Evolutionary conservation across 371 early-diverging fungal species (phyloP), one percentile per base, ranked within the genome.

Genomic region (Umbelopsis sp.): DNA sequence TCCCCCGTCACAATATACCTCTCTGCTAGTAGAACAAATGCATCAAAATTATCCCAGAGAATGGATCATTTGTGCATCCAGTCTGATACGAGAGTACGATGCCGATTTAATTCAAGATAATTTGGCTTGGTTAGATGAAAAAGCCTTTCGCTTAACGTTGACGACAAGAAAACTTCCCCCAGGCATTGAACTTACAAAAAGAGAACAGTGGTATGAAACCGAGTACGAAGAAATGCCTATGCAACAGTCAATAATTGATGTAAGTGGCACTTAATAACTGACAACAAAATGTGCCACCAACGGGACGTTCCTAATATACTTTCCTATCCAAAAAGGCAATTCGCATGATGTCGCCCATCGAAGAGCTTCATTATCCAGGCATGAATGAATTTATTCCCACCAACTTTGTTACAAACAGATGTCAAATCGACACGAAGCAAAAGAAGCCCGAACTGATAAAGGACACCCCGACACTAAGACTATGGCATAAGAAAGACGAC

Each of bases 401-500:
- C 7, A 76, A 81, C 14, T 80, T 88, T 45, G 86, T 88, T 52
- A 80, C 83, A 0, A 70, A 79, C 46, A 82, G 84, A 68, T 53
- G 72, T 14, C 65, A 69, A 32, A 77, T 86, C 3, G 67, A 70
- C 14, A 71, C 72, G 24, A 83, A 79, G 18, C 67, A 74, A n/a
- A 77, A 44, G 0, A 81, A 78, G 7, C 92, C 91, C 29, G 63
- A 75, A 16, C 74, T 92, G 66, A 83, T 93, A 35, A 77, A 82
- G 65, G 93, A 95, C 37, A 87, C 87, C 20, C 76, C 87, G 29
- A 70, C 87, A 12, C 74, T 80, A 8, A 87, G 94, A 46, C 73
- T 97, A 50, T 97, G 98, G 98, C 90, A 94, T 73, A 96, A 96
- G 77, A 90, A 91, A 70, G 97, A 97, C 74, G 96, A 96, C 74